A percentile compares a stretch with the other conserved stretches of the same genome.
Conservation (phyloP, 148 eudicot genomes). For the Salicornia ramosissima region DNA sequence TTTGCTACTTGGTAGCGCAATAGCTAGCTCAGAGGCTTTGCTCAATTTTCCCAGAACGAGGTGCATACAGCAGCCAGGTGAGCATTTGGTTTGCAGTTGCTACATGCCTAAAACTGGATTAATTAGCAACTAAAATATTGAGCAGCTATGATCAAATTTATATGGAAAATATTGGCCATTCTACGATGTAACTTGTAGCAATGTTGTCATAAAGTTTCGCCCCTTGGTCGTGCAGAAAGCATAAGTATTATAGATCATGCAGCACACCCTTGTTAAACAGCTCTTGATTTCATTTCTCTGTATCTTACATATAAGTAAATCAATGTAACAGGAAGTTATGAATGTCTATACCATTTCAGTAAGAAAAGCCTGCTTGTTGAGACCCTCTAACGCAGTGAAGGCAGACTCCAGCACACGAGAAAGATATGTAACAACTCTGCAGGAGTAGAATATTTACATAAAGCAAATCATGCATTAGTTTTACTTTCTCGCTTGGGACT, state of each 20-base stretch:
- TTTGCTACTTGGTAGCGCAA: not conserved
- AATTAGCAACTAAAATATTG: not conserved
- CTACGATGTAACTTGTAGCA: not conserved
- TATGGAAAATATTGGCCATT: not conserved
- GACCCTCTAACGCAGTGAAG: conserved; percentile 95
- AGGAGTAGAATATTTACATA: conserved; percentile 6
- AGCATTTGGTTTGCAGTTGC: not conserved
- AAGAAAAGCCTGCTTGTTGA: conserved; percentile 93
- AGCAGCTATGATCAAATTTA: not conserved
- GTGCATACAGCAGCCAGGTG: not conserved
- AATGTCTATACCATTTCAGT: conserved; percentile 70
- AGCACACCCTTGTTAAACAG: not conserved
- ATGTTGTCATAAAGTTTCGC: not conserved
- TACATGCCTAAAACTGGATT: not conserved
- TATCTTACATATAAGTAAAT: not conserved
- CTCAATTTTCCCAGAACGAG: not conserved
- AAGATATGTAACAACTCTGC: conserved; percentile 92
- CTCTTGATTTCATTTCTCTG: no score
- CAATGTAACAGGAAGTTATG: conserved; percentile 3
- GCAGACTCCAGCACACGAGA: conserved; percentile 95
- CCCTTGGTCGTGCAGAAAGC: no score
- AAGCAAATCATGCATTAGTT: conserved; percentile 5
- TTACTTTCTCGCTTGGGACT: not conserved
- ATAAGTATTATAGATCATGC: not conserved
- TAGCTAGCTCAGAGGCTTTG: not conserved